Conservation (phyloP, 495 filamentous ascomycete species). For the Stereocaulon alpinum region DNA sequence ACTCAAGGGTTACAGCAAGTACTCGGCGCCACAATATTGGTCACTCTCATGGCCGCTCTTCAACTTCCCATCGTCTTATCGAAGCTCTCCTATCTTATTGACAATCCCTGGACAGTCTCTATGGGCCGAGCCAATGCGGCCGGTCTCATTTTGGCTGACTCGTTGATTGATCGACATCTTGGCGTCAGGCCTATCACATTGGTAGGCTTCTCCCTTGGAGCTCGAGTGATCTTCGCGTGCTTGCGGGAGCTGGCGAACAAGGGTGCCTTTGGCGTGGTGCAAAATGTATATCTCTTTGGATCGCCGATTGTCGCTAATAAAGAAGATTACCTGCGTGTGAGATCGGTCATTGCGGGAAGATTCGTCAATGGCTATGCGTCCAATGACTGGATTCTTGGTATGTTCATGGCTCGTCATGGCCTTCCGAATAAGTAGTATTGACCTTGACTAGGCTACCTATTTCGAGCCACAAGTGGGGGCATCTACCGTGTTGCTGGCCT, state of each 20-base stretch:
- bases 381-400: slow-evolving; percentile 91
- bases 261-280: slow-evolving; percentile 83
- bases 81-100: slow-evolving; percentile 92
- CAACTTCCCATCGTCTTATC: slow-evolving; percentile 86
- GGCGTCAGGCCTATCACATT: slow-evolving; percentile 86
- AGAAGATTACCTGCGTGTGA: slow-evolving; percentile 77
- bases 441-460: slow-evolving; percentile 58
- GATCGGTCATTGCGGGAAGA: slow-evolving; percentile 73
- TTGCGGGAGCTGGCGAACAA: slow-evolving; percentile 75
- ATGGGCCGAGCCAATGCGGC: slow-evolving; percentile 78
- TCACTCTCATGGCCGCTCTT: slow-evolving; percentile 84
- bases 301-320: slow-evolving; percentile 84
- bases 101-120: slow-evolving; percentile 96
- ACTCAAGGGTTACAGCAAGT: slow-evolving; percentile 95
- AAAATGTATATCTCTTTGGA: slow-evolving; percentile 94
- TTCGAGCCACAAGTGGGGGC: slow-evolving; percentile 86
- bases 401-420: neutral
- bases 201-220: slow-evolving; percentile 92
- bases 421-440: neutral
- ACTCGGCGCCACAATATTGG: slow-evolving; percentile 78
- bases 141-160: slow-evolving; percentile 92
- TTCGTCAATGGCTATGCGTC: slow-evolving; percentile 92
- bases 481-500: slow-evolving; percentile 89
- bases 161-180: slow-evolving; percentile 81
- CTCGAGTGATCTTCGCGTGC: slow-evolving; percentile 86